Base-by-base conservation (phyloP, 2,329 filamentous ascomycete species). In the Alternaria sp. region DNA sequence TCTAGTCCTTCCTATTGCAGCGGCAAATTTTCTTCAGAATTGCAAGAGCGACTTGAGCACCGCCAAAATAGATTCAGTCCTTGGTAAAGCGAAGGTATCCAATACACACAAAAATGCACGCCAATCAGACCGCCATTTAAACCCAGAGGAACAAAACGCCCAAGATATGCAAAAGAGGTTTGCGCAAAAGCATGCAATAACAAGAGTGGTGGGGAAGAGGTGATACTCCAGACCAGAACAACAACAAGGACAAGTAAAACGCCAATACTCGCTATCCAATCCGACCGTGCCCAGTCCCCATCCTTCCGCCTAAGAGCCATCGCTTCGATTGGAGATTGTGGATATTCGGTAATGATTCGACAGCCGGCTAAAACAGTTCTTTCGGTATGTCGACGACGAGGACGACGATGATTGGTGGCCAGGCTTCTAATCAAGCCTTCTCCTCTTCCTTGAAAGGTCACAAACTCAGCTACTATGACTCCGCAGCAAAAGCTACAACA, bases 391-490 rank as follows among this genome's bases (percentile, higher is more conserved):
- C 24, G 9, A 30, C 9, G 20, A 18, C 5, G 30, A 30, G 6
- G 53, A 44, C n/a, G 44, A 49, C 24, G 43, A 8, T 18, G 54
- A 28, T 20, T 14, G 39, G 39, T 20, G 57, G 39, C 42, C 32
- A 36, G 55, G 42, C 38, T 51, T 36, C 55, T 64, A 64, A 30
- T 64, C 62, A 54, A 64, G 59, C 62, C 62, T 64, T 62, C 62
- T 59, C 60, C 62, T 59, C 60, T 64, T 64, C 62, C 62, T 65
- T 64, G 28, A 24, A 58, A 39, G 44, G 44, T 56, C 51, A 59
- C 57, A 55, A 51, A 52, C 57, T 81, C 75, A 84, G 69, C 79
- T 82, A 74, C 82, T 84, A 68, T 84, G 82, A 57, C 82, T 83
- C 63, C 82, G 79, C 64, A 84, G 73, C 60, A 84, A 68, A 62